phyloP scores from a whole-genome alignment of 1,284 basidiomycete genomes.

The Leccinum glutinopallens region DNA sequence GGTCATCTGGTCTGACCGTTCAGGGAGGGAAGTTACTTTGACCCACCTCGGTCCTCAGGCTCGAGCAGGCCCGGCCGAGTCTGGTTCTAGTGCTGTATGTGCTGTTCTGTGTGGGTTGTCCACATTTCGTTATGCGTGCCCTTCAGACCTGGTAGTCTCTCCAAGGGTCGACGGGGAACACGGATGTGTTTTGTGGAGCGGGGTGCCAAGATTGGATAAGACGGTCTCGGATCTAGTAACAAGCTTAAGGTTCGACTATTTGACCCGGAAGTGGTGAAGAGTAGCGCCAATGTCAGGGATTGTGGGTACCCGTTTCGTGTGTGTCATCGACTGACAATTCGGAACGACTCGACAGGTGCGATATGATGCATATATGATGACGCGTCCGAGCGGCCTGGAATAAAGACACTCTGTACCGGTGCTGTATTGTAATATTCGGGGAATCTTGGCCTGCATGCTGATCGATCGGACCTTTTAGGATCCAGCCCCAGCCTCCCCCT shows the following conservation, averaged over 20 bases:
- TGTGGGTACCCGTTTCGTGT: not conserved
- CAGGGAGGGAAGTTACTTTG: not conserved
- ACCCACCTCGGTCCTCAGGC: conserved; percentile 18
- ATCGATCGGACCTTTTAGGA: not conserved
- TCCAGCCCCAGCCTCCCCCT: not conserved
- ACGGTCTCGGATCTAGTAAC: not conserved
- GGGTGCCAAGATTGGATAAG: not conserved
- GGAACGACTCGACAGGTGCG: not conserved
- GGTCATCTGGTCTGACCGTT: not conserved
- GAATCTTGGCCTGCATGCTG: not conserved
- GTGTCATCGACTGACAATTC: not conserved
- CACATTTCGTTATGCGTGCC: not conserved
- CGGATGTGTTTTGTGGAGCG: conserved; percentile 1
- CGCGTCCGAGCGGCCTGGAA: not conserved
- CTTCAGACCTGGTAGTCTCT: not conserved
- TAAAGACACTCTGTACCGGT: not conserved
- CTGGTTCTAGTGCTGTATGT: not conserved
- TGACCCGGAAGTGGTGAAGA: not conserved
- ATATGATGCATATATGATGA: not conserved
- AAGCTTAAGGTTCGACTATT: not conserved
- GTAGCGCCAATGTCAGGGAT: not conserved
- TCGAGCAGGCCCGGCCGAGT: not conserved
- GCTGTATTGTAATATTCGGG: not conserved
- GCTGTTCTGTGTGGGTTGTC: not conserved
- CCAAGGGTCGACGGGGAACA: conserved; percentile 1